A percentile compares a stretch with the other conserved stretches of the same genome.
phyloP scores from a whole-genome alignment of 192 early-diverging fungal species.

The Gigaspora rosea region DNA sequence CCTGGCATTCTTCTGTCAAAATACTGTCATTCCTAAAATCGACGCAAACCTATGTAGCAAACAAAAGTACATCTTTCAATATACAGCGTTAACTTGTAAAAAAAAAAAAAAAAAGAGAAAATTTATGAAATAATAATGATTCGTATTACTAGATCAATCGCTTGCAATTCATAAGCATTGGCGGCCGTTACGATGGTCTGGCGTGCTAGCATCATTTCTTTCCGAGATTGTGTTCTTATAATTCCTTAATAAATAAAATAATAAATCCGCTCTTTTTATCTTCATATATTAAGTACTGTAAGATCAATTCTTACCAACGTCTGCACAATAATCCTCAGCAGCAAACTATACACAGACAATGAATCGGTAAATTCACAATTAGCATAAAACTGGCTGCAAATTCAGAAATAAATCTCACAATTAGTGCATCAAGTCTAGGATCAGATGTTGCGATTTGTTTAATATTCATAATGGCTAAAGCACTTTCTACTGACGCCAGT shows the following conservation, averaged over 20 bases:
- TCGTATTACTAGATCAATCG: slow-evolving; percentile 82
- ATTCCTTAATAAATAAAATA: slow-evolving; percentile 47
- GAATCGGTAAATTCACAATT: too few relatives aligned
- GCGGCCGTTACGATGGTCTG: slow-evolving; percentile 81
- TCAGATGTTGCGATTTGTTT: slow-evolving; percentile 77
- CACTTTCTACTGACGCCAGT: slow-evolving; percentile 90
- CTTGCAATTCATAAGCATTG: slow-evolving; percentile 80
- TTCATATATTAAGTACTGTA: background rate
- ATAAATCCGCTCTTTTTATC: background rate
- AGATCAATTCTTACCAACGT: slow-evolving; percentile 54
- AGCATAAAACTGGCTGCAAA: background rate
- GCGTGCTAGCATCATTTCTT: slow-evolving; percentile 81
- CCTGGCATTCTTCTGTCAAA: slow-evolving; percentile 77
- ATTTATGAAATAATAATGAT: too few relatives aligned
- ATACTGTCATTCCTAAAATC: slow-evolving; percentile 75
- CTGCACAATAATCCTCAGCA: slow-evolving; percentile 95
- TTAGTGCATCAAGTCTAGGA: slow-evolving; percentile 76
- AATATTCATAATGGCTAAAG: slow-evolving; percentile 83
- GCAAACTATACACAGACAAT: slow-evolving; percentile 59
- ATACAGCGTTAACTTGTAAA: too few relatives aligned
- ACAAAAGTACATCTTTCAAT: too few relatives aligned
- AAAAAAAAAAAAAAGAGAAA: too few relatives aligned
- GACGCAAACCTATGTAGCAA: slow-evolving; percentile 69
- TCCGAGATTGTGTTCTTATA: slow-evolving; percentile 67
- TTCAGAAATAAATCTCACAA: slow-evolving; percentile 46